Evolutionary conservation across 768 basidiomycete genomes (phyloP).

Genomic region (Chalciporus chontae): DNA sequence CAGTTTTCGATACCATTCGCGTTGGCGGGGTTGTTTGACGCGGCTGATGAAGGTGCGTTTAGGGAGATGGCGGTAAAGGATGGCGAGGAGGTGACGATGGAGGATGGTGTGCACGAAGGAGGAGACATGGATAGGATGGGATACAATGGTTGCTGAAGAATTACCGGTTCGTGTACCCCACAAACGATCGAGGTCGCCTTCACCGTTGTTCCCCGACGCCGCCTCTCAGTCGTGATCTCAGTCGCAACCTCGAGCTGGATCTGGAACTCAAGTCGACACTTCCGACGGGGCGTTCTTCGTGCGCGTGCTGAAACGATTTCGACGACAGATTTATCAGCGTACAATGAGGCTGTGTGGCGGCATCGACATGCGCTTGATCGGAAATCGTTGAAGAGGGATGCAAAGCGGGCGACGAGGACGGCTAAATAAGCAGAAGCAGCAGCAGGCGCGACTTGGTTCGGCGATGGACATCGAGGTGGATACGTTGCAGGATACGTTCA

Average conservation of each 20-base stretch:
- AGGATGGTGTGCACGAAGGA: slow-evolving; percentile 36
- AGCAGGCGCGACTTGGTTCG: background rate
- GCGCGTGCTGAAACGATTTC: slow-evolving; percentile 52
- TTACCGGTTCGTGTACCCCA: slow-evolving; percentile 31
- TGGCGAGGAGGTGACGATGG: slow-evolving; percentile 41
- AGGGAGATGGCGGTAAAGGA: slow-evolving; percentile 33
- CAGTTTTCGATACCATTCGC: slow-evolving; percentile 77
- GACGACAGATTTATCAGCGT: slow-evolving; percentile 53
- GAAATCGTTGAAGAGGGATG: slow-evolving; percentile 57
- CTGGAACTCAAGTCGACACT: background rate
- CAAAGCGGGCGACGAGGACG: slow-evolving; percentile 58
- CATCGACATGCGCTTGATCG: slow-evolving; percentile 46
- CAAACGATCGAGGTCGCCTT: slow-evolving; percentile 21
- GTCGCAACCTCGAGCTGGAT: no score
- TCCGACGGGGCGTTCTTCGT: background rate
- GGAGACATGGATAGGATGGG: slow-evolving; percentile 27
- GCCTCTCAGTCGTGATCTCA: background rate
- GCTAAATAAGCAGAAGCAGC: slow-evolving; percentile 19
- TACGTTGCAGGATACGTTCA: slow-evolving; percentile 21
- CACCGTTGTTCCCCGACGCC: background rate
- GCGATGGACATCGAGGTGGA: slow-evolving; percentile 26
- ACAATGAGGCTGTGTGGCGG: slow-evolving; percentile 46
- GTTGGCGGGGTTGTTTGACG: slow-evolving; percentile 75
- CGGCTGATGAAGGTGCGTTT: slow-evolving; percentile 80
- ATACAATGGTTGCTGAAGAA: slow-evolving; percentile 33